Base-by-base conservation (phyloP, 192 early-diverging fungal species). In the Thamnidium elegans region DNA sequence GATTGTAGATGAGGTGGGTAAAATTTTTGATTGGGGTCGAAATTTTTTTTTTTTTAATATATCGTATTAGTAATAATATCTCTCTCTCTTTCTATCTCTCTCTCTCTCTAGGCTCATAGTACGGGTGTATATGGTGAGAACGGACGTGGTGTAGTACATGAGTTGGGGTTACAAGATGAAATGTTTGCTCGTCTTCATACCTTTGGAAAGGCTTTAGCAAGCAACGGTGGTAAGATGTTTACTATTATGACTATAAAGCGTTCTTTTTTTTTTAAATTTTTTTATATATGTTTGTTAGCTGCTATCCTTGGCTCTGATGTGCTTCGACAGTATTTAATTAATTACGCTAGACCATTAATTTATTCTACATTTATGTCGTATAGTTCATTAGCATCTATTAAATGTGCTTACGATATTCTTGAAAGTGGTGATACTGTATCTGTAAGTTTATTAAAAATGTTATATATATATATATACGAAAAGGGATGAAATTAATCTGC, bases 181-280 rank as follows among this genome's bases (percentile, higher is more conserved):
- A 77, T 92, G 8, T 91, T 90, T 84, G 90, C 88, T 4, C 78
- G 90, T 32, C 69, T 94, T 0, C 85, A 89, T 66, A 94, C 92
- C 11, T 94, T 94, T 75, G 89, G 92, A 34, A 94, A 94, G 61
- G 89, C 87, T 1, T 69, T 92, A 39, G 90, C 87, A 15, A 79
- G 81, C 21, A 91, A 91, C 67, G 92, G 92, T 77, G 89, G 89
- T 90, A 66, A 36, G 45, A 26, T 15, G 6, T 14, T 19, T 45
- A 19, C 7, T 55, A 23, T 30, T 56, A n/a, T n/a, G n/a, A n/a
- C n/a, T n/a, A n/a, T n/a, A n/a, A 7, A 44, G 21, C 21, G 42
- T 30, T 55, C 30, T 47, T 31, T 44, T n/a, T n/a, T n/a, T n/a
- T n/a, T n/a, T n/a, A n/a, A n/a, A 60, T 47, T 36, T 7, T 36